phyloP scores from a whole-genome alignment of 176 grass and related monocot species.

The Stipa capillata region DNA sequence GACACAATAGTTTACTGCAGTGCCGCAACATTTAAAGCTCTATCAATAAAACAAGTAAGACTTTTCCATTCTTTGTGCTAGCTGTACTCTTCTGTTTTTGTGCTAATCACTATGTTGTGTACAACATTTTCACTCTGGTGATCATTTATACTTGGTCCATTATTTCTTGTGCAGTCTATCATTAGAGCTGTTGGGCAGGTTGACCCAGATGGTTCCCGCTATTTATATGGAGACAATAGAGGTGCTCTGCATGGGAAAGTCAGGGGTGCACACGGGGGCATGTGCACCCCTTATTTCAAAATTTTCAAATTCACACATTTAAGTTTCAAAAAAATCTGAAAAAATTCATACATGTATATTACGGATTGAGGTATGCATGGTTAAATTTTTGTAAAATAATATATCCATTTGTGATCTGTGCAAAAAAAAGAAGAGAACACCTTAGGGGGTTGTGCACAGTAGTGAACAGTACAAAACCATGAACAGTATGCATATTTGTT shows the following conservation, averaged over 20 bases:
- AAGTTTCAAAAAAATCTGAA: too few species aligned
- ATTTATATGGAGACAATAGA: constrained; percentile 50
- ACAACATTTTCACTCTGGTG: neutral
- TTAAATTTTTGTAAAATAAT: too few species aligned
- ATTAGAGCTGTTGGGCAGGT: constrained; percentile 54
- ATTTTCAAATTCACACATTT: too few species aligned
- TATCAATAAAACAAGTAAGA: constrained; percentile 51
- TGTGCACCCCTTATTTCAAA: too few species aligned
- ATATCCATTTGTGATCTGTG: too few species aligned
- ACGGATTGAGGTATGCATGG: too few species aligned
- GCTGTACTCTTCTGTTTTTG: neutral
- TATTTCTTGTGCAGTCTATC: constrained; percentile 38
- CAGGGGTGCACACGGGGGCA: too few species aligned
- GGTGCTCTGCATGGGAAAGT: constrained; percentile 58
- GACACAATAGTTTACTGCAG: constrained; percentile 60
- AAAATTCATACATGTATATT: too few species aligned
- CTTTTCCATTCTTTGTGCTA: neutral
- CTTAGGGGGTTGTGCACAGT: too few species aligned
- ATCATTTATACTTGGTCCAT: neutral
- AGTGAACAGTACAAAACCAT: too few species aligned
- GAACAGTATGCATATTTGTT: too few species aligned
- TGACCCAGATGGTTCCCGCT: constrained; percentile 60
- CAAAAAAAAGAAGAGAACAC: too few species aligned
- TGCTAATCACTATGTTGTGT: neutral
- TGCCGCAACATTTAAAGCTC: constrained; percentile 45